Evolutionary conservation across 768 basidiomycete genomes (phyloP).

Genomic region (Amanita pseudoporphyria): DNA sequence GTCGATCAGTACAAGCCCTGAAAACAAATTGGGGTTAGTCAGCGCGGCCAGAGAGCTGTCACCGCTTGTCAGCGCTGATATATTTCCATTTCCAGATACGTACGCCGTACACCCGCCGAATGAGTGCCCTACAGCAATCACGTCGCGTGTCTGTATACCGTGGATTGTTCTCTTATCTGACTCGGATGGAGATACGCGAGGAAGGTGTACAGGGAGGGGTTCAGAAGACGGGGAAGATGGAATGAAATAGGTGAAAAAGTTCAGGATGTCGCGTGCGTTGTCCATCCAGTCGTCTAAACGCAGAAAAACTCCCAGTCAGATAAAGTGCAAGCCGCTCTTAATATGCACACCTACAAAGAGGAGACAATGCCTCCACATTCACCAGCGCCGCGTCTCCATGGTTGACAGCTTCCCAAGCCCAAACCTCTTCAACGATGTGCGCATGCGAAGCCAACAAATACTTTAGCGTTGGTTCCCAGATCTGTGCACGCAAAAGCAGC

Average conservation of each 20-base stretch:
- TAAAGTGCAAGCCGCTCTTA: not conserved
- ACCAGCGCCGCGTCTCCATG: slow-evolving; percentile 79
- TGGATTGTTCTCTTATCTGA: slow-evolving; percentile 28
- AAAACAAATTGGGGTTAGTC: slow-evolving; percentile 55
- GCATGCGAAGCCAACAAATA: slow-evolving; percentile 37
- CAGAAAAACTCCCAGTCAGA: not conserved
- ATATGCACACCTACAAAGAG: slow-evolving; percentile 38
- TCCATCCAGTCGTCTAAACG: slow-evolving; percentile 67
- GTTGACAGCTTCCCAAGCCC: slow-evolving; percentile 77
- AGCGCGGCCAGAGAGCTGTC: slow-evolving; percentile 55
- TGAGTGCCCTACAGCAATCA: slow-evolving; percentile 75
- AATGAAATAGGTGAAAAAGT: slow-evolving; percentile 63
- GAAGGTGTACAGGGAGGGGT: slow-evolving; percentile 42
- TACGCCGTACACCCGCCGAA: slow-evolving; percentile 60
- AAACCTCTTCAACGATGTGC: slow-evolving; percentile 50
- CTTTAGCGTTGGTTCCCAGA: slow-evolving; percentile 65
- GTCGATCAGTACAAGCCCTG: slow-evolving; percentile 66
- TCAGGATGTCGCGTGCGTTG: slow-evolving; percentile 66
- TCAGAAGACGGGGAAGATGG: slow-evolving; percentile 29
- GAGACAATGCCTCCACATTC: slow-evolving; percentile 47
- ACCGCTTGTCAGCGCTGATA: too few species aligned
- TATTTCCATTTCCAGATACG: too few species aligned
- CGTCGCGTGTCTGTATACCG: slow-evolving; percentile 44
- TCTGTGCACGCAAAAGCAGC: slow-evolving; percentile 31
- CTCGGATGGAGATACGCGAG: slow-evolving; percentile 34